A percentile compares a stretch with the other conserved stretches of the same genome.
Evolutionary conservation across 306 rosid genomes (phyloP).

Genomic region (Mucuna pruriens): DNA sequence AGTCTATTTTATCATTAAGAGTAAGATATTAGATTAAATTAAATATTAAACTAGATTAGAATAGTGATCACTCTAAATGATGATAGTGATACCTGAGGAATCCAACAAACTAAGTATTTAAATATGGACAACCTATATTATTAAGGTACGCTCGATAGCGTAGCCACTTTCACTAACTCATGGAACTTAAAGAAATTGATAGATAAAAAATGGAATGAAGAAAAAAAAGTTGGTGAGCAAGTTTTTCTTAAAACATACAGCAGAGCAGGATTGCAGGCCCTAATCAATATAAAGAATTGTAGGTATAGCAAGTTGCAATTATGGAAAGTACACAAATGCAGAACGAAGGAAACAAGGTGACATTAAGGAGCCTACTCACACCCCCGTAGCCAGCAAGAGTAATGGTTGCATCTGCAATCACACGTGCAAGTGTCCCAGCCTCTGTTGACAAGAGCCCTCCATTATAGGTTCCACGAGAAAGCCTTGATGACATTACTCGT

Average conservation of each 20-base stretch:
- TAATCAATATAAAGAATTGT: slow-evolving; percentile 74
- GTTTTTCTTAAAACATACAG: not conserved
- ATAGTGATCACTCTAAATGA: not conserved
- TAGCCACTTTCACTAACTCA: slow-evolving; percentile 10
- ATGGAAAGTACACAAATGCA: slow-evolving; percentile 78
- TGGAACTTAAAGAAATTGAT: slow-evolving; percentile 13
- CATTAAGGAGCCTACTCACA: slow-evolving; percentile 71
- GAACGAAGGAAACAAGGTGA: slow-evolving; percentile 77
- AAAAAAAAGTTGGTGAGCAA: not conserved
- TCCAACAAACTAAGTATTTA: slow-evolving; percentile 16
- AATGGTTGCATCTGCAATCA: slow-evolving; percentile 77
- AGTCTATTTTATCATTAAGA: not conserved
- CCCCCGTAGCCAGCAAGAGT: slow-evolving; percentile 79
- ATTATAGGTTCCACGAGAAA: slow-evolving; percentile 86
- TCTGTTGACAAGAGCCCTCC: slow-evolving; percentile 87
- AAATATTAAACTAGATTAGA: not conserved
- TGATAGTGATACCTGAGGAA: not conserved
- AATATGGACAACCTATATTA: slow-evolving; percentile 28
- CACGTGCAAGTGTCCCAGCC: slow-evolving; percentile 87
- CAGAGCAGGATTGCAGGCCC: not conserved
- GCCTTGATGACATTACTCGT: slow-evolving; percentile 89
- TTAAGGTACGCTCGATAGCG: not conserved
- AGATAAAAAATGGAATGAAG: slow-evolving; percentile 3
- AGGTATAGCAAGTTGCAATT: slow-evolving; percentile 74
- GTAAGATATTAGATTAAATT: not conserved